Conservation (phyloP, 176 grass and related monocot genomes). For the Elaeis guineensis region DNA sequence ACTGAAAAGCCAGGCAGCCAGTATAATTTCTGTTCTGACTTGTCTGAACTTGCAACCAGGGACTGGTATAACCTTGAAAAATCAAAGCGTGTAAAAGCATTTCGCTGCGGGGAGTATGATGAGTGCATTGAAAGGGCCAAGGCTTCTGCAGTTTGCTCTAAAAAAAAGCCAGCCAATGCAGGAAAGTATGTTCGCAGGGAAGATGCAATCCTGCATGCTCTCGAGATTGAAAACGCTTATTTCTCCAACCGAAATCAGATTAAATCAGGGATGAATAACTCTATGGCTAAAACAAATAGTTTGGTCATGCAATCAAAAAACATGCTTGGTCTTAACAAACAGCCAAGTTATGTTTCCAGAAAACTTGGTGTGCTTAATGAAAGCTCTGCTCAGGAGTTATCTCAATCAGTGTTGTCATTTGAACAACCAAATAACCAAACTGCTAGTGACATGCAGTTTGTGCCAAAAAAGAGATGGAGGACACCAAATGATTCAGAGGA, state of each 20-base stretch:
- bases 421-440: conserved; percentile 39
- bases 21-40: conserved; percentile 15
- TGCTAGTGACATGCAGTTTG: conserved; percentile 1
- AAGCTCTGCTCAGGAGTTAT: conserved; percentile 35
- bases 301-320: conserved; percentile 49
- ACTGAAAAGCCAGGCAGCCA: background rate
- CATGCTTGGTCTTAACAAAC: conserved; percentile 49
- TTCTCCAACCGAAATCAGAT: conserved; percentile 38
- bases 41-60: conserved; percentile 35
- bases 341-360: conserved; percentile 17
- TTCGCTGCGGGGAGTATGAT: conserved; percentile 87
- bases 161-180: conserved; percentile 46
- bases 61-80: conserved; percentile 98
- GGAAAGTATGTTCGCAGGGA: conserved; percentile 98
- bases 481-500: conserved; percentile 52
- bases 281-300: conserved; percentile 13
- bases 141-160: conserved; percentile 27
- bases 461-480: conserved; percentile 53
- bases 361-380: conserved; percentile 35
- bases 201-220: conserved; percentile 94
- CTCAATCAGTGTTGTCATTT: conserved; percentile 38
- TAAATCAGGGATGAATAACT: conserved; percentile 8
- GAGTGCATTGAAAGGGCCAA: conserved; percentile 89
- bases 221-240: conserved; percentile 72
- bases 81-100: conserved; percentile 83